Conservation (phyloP, 768 basidiomycete species). For the Mycena vitilis region DNA sequence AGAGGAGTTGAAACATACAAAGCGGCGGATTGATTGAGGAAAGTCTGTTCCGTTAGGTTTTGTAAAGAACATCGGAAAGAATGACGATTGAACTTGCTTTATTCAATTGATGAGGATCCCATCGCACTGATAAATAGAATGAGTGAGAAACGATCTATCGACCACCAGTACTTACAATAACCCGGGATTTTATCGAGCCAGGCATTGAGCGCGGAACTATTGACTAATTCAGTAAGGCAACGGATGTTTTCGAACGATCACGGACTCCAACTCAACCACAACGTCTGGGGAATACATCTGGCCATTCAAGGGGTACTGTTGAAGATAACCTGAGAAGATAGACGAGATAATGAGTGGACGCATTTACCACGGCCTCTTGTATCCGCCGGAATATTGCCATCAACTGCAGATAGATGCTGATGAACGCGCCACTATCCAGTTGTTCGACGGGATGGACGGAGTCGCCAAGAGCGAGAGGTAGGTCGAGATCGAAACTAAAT, state of each 20-base stretch:
- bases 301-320: slow-evolving; percentile 8
- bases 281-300: neutral
- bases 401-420: neutral
- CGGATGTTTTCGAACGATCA: neutral
- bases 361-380: neutral
- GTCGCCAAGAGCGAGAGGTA: slow-evolving; percentile 1
- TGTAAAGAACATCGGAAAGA: too few relatives aligned
- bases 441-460: neutral
- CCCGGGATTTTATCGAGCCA: slow-evolving; percentile 67
- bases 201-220: slow-evolving; percentile 64
- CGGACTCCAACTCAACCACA: slow-evolving; percentile 21
- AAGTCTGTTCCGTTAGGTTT: neutral
- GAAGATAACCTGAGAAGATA: neutral
- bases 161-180: slow-evolving; percentile 42
- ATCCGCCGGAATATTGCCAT: neutral
- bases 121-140: slow-evolving; percentile 13
- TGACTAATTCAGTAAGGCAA: neutral
- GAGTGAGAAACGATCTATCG: neutral
- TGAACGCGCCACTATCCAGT: neutral
- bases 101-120: slow-evolving; percentile 24
- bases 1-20: slow-evolving; percentile 8
- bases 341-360: neutral
- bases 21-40: slow-evolving; percentile 22
- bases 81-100: neutral
- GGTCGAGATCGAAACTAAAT: slow-evolving; percentile 20